These are phyloP conservation scores for Suhomyces atakaporum DNA, from an alignment of 1,139 yeast species.

Conservation along the genomic window DNA sequence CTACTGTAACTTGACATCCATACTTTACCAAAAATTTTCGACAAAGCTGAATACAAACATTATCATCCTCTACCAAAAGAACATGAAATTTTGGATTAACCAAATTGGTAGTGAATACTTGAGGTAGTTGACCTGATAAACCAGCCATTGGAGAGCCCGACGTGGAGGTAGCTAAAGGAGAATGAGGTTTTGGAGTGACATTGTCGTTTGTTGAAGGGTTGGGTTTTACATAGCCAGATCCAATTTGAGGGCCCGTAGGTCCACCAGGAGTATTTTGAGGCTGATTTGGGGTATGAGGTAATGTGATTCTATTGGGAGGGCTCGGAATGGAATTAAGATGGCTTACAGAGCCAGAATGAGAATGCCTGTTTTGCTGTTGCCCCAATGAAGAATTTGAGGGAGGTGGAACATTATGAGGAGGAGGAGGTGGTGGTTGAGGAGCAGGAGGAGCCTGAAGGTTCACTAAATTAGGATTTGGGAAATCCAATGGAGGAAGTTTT, in stretches of 20 bases:
- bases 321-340: constrained; percentile 13
- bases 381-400: constrained; percentile 10
- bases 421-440: too few species aligned
- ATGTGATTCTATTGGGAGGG: constrained; percentile 15
- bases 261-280: constrained; percentile 5
- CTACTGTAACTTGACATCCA: constrained; percentile 92
- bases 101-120: constrained; percentile 30
- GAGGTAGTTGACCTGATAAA: constrained; percentile 11
- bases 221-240: constrained; percentile 6
- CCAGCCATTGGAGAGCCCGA: constrained; percentile 15
- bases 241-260: constrained; percentile 3
- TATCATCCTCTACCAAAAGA: constrained; percentile 82
- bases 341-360: constrained; percentile 13
- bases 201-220: constrained; percentile 18
- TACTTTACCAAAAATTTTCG: constrained; percentile 78
- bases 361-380: constrained; percentile 8
- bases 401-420: constrained; percentile 5
- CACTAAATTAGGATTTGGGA: constrained; percentile 44
- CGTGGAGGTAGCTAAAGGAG: constrained; percentile 14
- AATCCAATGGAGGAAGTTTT: constrained; percentile 63
- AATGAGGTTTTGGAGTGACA: constrained; percentile 16
- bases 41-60: constrained; percentile 76
- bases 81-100: constrained; percentile 62
- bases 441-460: constrained; percentile 27
- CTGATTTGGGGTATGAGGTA: constrained; percentile 6